A percentile compares a stretch with the other conserved stretches of the same genome.
Conservation (phyloP, 345 rosid genomes). For the Populus alba region DNA sequence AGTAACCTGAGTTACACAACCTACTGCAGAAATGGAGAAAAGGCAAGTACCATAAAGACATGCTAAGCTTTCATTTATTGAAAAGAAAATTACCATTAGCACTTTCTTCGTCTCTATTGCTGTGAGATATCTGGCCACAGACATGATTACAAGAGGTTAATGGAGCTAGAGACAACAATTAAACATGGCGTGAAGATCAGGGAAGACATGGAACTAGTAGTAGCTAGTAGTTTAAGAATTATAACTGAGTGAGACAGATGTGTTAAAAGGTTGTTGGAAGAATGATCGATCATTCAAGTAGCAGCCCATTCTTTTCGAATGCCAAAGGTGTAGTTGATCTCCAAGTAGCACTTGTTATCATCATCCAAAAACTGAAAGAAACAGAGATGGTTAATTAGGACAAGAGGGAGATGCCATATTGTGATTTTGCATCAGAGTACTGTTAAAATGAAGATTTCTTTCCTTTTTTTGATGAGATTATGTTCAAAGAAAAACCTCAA, state of each 20-base stretch:
- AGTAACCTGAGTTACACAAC: too few species aligned
- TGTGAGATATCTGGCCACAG: neutral
- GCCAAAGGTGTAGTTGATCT: constrained; percentile 70
- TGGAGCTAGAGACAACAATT: constrained; percentile 7
- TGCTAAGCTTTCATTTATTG: constrained; percentile 19
- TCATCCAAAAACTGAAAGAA: constrained; percentile 67
- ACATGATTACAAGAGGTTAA: constrained; percentile 2
- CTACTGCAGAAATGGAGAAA: neutral
- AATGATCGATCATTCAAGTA: constrained; percentile 15
- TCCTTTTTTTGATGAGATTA: too few species aligned
- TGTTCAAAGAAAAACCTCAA: too few species aligned
- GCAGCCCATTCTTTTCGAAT: constrained; percentile 69
- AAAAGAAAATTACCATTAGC: neutral
- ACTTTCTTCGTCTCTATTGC: constrained; percentile 6
- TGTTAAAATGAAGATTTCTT: neutral
- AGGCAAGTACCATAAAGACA: neutral
- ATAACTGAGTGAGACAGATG: neutral
- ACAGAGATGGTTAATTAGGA: neutral
- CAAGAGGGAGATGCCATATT: neutral
- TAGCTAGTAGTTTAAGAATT: neutral
- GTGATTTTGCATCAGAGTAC: neutral
- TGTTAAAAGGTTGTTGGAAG: neutral
- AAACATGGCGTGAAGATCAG: neutral
- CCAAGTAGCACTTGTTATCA: constrained; percentile 71
- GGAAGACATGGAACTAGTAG: neutral